Evolutionary conservation across 495 filamentous ascomycete genomes (phyloP), one percentile per base, ranked within the genome.

Genomic region (Venustampulla echinocandica): DNA sequence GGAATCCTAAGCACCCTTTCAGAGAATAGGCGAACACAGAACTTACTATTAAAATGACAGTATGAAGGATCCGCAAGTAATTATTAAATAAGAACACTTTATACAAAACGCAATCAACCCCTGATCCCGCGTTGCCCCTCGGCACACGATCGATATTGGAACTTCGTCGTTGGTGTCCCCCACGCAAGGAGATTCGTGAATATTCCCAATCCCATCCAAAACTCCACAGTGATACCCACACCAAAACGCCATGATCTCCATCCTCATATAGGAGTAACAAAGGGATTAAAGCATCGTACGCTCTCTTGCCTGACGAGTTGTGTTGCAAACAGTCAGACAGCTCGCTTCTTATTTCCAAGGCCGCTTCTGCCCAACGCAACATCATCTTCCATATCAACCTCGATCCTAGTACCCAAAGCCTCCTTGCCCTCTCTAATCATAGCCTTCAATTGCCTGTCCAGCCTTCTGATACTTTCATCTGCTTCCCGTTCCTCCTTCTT

Each of bases 351-450:
- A 6, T 11, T 23, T 24, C 38, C 33, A 6, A 38, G 10, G 14
- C 11, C 11, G 6, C 11, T 14, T 14, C 33, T 24, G 42, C 22
- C 47, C 35, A 44, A 23, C 6, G 30, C 44, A 21, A 27, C 47
- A 17, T 69, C 68, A 42, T 64, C 64, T 19, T 60, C 63, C 34
- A 80, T 76, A 47, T 82, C 77, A 37, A 97, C 74, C 57, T 87
- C 82, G 14, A 88, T 70, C 41, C 70, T 89, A 24, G 86, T 84
- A 10, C 85, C 87, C 17, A 96, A 57, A 10, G 92, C 92, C 57
- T 92, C 85, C 58, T 81, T 84, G 0, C 88, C 92, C 61, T 96
- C 81, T 6, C 80, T 64, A 34, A 98, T 94, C 85, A 98, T 87
- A 23, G 74, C 80, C 55, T 82, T 77, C 20, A 96, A 64, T 55